Percentiles rank a stretch among this genome's conserved stretches.
Evolutionary conservation across 2,329 filamentous ascomycete species (phyloP).

Genomic region (Tolypocladium tropicale): DNA sequence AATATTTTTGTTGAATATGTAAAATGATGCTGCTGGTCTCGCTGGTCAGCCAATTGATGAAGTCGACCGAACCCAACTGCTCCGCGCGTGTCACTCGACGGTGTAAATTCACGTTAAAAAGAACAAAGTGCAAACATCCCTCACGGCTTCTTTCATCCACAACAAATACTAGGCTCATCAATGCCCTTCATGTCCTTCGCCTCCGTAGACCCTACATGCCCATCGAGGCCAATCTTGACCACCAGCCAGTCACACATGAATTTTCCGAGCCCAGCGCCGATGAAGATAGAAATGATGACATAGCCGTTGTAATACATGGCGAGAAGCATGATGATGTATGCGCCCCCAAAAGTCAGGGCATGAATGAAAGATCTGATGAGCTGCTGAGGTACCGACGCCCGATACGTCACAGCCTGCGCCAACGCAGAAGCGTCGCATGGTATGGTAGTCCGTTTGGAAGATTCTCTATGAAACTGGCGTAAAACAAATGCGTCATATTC

Average conservation of each 20-base stretch:
- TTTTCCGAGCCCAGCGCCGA: slow-evolving; percentile 41
- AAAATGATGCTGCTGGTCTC: too few relatives aligned
- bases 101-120: too few relatives aligned
- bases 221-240: slow-evolving; percentile 26
- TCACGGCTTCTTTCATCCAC: slow-evolving; percentile 12
- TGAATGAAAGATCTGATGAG: slow-evolving; percentile 54
- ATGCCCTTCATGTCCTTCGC: slow-evolving; percentile 19
- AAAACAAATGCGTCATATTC: slow-evolving; percentile 62
- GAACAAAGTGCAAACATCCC: too few relatives aligned
- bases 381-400: slow-evolving; percentile 56
- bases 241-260: slow-evolving; percentile 45
- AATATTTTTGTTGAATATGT: too few relatives aligned
- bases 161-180: slow-evolving; percentile 38
- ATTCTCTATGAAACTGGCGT: slow-evolving; percentile 31
- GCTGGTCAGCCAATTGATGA: too few relatives aligned
- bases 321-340: slow-evolving; percentile 67
- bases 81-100: too few relatives aligned
- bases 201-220: slow-evolving; percentile 9
- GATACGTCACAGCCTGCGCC: slow-evolving; percentile 22
- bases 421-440: slow-evolving; percentile 7
- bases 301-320: slow-evolving; percentile 58
- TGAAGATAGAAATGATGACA: slow-evolving; percentile 68
- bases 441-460: slow-evolving; percentile 11
- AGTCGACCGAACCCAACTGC: too few relatives aligned
- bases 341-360: slow-evolving; percentile 59